Base-by-base conservation (phyloP, 208 protist species). In the Trypanosoma melophagium region DNA sequence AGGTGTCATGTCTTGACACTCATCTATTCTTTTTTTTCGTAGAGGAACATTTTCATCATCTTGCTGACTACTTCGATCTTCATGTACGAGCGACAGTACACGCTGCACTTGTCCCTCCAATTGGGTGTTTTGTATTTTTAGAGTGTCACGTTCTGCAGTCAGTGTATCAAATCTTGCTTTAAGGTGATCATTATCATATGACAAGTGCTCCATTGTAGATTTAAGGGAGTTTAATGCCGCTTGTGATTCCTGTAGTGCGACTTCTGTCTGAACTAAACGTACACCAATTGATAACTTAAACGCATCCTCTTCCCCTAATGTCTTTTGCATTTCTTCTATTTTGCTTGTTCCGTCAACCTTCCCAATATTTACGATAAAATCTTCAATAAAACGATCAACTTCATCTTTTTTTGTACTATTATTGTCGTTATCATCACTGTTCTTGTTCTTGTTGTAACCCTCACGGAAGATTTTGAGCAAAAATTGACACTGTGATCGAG, bases 61-160 rank as follows among this genome's bases (percentile, higher is more conserved):
- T 21, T 49, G n/a, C 50, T 50, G 14, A 55, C 56, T 28, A 68
- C 16, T 67, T 19, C 17, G 44, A 47, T 25, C 54, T 8, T 54
- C 51, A 21, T 59, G 60, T 19, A 40, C 8, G 19, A 74, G 60
- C 12, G 55, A 64, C 24, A 90, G 53, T 24, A 92, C 50, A 3
- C 87, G 81, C 52, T 90, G 81, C 35, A 93, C 64, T 66, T 93
- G 87, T 0, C 87, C 87, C 55, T 93, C 84, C 1, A 93, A 65
- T 35, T 87, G 79, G 10, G 57, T 66, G 49, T 65, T 86, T 41
- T 70, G 79, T 68, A 87, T 81, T 51, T 85, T 31, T 41, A 90
- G 65, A 21, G 28, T 25, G 14, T 65, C 60, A n/a, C 60, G 47
- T n/a, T 65, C 60, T 7, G 7, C 19, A 21, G 22, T 25, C 28